Base-by-base conservation (phyloP, 305 asterid species). In the Solanum aculeatissimum region DNA sequence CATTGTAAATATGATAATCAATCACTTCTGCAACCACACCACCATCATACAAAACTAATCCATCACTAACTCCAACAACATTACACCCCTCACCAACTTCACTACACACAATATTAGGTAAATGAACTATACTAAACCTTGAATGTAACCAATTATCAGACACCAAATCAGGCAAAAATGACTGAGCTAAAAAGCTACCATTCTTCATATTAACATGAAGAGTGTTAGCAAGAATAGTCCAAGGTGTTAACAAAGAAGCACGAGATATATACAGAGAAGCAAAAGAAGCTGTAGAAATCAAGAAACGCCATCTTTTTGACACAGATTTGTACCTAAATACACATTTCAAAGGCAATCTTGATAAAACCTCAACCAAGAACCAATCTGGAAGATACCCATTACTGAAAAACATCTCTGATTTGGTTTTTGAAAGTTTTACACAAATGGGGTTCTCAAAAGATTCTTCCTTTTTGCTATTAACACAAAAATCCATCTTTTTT, bases 311-410 rank as follows among this genome's bases (percentile, higher is more conserved):
- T 8, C 57, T 77, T 49, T 81, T 81, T 60, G 84, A 81, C 2
- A 81, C 84, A 81, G 45, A 81, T 62, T 81, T 81, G 74, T 81
- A 81, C 84, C 77, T 81, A 29, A 81, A 81, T 16, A 81, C 77
- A 62, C 77, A 81, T 32, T 81, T 81, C 7, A 66, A 25, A 43
- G 84, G 84, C 47, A 81, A 62, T 62, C 84, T 81, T 60, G 53
- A 81, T 32, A 81, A 49, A 62, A 81, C 27, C 7, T 81, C 84
- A 38, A 62, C 32, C 77, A 81, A 66, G 45, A 81, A 60, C 77
- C 84, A 81, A 43, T 81, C 62, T 9, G 84, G 84, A 81, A 81
- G 55, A 35, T 81, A 81, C 14, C 60, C 77, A 25, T 42, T 81
- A 35, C 38, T 62, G 43, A 27, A 62, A 45, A 57, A 27, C 18